phyloP scores from a whole-genome alignment of 2,329 filamentous ascomycete species.

The Tolypocladium sp. region DNA sequence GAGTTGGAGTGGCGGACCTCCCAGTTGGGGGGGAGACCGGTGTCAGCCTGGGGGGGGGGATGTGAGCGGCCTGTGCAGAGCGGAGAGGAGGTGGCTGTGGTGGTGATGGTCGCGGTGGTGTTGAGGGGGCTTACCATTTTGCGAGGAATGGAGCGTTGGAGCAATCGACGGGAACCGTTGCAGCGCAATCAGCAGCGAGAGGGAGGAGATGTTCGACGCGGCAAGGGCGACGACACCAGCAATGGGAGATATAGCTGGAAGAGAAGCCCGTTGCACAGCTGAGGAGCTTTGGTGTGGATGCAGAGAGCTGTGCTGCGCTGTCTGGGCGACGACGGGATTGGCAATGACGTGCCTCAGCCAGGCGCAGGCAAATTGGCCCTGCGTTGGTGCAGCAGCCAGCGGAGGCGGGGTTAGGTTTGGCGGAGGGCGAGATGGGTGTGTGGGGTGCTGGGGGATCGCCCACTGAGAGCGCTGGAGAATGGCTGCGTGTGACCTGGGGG shows the following conservation, averaged over 20 bases:
- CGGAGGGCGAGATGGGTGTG: not conserved
- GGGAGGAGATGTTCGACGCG: not conserved
- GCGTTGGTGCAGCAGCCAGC: not conserved
- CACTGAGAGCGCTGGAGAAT: not conserved
- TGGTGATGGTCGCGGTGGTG: not conserved
- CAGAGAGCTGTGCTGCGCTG: not conserved
- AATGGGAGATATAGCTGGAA: not conserved
- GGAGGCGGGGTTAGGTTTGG: not conserved
- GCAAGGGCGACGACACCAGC: not conserved
- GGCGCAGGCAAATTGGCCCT: not conserved
- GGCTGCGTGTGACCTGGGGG: not conserved
- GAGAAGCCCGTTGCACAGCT: not conserved
- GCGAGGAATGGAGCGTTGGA: not conserved
- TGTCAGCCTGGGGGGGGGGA: slow-evolving; percentile 45
- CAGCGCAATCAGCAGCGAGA: not conserved
- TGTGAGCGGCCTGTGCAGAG: not conserved
- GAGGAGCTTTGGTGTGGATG: not conserved
- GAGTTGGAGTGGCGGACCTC: slow-evolving; percentile 97
- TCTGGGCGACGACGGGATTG: not conserved
- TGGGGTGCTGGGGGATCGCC: not conserved
- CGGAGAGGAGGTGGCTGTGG: not conserved
- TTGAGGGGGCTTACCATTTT: not conserved
- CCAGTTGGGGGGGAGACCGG: slow-evolving; percentile 79
- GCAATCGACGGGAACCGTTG: not conserved
- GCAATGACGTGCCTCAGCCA: not conserved